Conservation (phyloP, 345 rosid species). For the Euphorbia lathyris region DNA sequence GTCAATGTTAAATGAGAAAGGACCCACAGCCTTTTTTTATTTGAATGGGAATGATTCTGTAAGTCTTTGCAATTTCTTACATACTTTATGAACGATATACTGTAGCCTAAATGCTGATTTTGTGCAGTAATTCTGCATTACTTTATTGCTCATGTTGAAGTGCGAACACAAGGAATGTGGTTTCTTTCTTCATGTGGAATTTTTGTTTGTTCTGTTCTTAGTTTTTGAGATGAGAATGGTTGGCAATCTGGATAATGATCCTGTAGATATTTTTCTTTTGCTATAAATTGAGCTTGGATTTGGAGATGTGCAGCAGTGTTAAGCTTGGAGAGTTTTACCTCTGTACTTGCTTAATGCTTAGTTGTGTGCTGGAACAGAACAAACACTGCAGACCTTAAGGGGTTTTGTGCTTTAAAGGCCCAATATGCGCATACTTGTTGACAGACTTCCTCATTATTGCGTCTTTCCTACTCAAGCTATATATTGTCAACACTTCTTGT, state of each 20-base stretch:
- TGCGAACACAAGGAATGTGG: neutral
- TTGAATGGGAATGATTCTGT: constrained; percentile 86
- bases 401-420: neutral
- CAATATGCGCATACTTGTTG: neutral
- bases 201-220: neutral
- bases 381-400: neutral
- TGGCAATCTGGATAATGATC: neutral
- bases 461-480: neutral
- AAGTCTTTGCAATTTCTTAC: constrained; percentile 35
- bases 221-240: neutral
- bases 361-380: neutral
- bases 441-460: neutral
- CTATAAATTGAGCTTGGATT: neutral
- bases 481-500: neutral
- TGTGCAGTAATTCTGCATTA: neutral
- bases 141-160: neutral
- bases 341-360: neutral
- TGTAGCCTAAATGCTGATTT: neutral
- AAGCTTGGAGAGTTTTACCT: neutral
- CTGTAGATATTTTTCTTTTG: neutral
- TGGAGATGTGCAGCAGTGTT: neutral
- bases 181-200: neutral
- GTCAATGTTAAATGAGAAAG: constrained; percentile 96
- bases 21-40: constrained; percentile 92
- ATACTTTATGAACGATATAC: neutral